These are phyloP conservation scores for Aspergillus sp. DNA, from an alignment of 2,329 filamentous ascomycete species.

Conservation along the genomic window DNA sequence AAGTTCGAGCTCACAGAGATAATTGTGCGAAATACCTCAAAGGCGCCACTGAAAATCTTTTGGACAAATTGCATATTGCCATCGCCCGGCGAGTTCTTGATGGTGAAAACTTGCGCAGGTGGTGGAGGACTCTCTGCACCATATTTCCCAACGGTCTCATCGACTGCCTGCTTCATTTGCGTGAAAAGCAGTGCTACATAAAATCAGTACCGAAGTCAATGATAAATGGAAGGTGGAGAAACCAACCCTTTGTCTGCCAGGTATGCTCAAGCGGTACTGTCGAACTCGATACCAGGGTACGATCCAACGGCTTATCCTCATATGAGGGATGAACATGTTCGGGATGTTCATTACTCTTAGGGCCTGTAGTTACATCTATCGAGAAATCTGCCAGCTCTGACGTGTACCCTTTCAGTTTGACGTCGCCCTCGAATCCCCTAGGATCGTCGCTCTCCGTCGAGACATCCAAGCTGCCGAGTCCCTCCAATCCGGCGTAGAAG, in stretches of 20 bases:
- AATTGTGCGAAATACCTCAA: slow-evolving; percentile 55
- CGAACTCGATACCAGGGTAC: slow-evolving; percentile 73
- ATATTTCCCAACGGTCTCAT: slow-evolving; percentile 58
- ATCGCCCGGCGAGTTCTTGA: slow-evolving; percentile 57
- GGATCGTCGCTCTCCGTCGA: slow-evolving; percentile 51
- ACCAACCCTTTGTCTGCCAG: slow-evolving; percentile 77
- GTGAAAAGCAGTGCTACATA: slow-evolving; percentile 57
- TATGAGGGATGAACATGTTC: slow-evolving; percentile 62
- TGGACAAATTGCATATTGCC: slow-evolving; percentile 89
- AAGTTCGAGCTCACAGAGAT: neutral
- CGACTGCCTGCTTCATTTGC: slow-evolving; percentile 63
- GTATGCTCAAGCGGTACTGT: slow-evolving; percentile 64
- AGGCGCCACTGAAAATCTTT: slow-evolving; percentile 85
- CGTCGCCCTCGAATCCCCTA: slow-evolving; percentile 58
- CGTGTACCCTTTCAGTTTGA: slow-evolving; percentile 70
- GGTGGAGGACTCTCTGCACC: slow-evolving; percentile 70
- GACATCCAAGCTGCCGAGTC: slow-evolving; percentile 65
- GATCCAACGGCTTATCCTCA: slow-evolving; percentile 68
- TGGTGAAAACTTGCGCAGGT: slow-evolving; percentile 79
- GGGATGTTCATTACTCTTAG: slow-evolving; percentile 60
- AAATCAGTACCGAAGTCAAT: slow-evolving; percentile 1
- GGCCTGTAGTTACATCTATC: slow-evolving; percentile 72
- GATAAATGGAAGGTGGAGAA: neutral
- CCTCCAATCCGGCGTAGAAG: slow-evolving; percentile 82
- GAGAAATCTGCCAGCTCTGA: slow-evolving; percentile 75